Percentiles rank a stretch among this genome's conserved stretches.
Conservation (phyloP, 2,329 filamentous ascomycete genomes). For the Paracoccidioides lutzii region DNA sequence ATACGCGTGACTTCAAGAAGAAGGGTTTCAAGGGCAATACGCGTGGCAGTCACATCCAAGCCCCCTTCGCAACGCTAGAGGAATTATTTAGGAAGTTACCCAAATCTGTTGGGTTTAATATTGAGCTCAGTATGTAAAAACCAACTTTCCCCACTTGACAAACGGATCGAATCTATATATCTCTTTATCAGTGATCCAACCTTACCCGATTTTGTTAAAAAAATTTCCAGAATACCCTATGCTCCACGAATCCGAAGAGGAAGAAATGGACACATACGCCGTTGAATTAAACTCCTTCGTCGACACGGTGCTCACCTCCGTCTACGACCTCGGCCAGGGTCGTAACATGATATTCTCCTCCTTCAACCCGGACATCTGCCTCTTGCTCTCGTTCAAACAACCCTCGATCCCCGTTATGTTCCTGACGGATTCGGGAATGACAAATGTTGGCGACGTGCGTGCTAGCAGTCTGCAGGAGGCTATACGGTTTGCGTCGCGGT, state of each 20-base stretch:
- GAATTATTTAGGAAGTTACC: conserved; percentile 82
- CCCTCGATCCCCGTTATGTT: conserved; percentile 93
- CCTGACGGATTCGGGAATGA: conserved; percentile 77
- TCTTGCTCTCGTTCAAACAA: conserved; percentile 91
- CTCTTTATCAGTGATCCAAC: background rate
- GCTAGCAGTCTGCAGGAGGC: conserved; percentile 90
- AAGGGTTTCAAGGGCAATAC: conserved; percentile 95
- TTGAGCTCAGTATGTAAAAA: conserved; percentile 62
- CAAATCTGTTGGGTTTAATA: conserved; percentile 81
- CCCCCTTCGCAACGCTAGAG: conserved; percentile 87
- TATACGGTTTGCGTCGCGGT: conserved; percentile 82
- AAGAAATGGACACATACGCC: conserved; percentile 87
- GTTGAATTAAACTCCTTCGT: conserved; percentile 77
- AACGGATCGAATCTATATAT: background rate
- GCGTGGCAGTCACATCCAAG: conserved; percentile 87
- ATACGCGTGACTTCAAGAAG: conserved; percentile 86
- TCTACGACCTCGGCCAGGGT: conserved; percentile 70
- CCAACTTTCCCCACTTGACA: background rate
- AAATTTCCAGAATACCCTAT: conserved; percentile 64
- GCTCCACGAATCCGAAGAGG: conserved; percentile 85
- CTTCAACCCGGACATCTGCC: conserved; percentile 94
- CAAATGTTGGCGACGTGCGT: conserved; percentile 70
- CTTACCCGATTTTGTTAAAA: background rate
- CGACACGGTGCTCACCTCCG: conserved; percentile 78
- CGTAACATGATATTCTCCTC: conserved; percentile 95